A percentile compares a stretch with the other conserved stretches of the same genome.
Conservation (phyloP, 2,329 filamentous ascomycete species). For the Fusarium newnesense region DNA sequence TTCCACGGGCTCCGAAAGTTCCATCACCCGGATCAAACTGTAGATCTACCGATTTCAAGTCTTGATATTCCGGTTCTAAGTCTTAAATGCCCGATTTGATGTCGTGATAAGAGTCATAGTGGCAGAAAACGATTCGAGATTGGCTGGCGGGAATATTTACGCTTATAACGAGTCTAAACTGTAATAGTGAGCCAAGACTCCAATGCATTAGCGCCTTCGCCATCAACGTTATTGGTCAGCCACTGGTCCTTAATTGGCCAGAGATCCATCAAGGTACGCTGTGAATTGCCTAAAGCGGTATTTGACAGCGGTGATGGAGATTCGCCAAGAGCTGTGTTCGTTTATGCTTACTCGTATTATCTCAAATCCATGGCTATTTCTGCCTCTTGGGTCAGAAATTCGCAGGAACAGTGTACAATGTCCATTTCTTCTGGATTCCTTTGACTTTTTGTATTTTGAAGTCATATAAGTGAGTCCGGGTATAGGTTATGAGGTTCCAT, state of each 20-base stretch:
- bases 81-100: constrained; percentile 1
- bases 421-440: background rate
- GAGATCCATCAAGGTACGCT: background rate
- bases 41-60: background rate
- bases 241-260: background rate
- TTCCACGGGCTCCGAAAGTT: background rate
- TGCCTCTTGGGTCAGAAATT: background rate
- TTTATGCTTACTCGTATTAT: background rate
- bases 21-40: background rate
- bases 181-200: constrained; percentile 11
- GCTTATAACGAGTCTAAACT: background rate
- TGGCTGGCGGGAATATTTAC: background rate
- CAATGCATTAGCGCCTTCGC: background rate
- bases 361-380: background rate
- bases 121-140: background rate
- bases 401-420: background rate
- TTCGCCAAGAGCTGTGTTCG: background rate
- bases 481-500: background rate
- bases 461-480: background rate
- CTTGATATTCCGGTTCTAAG: background rate
- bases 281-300: constrained; percentile 10
- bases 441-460: too few relatives aligned
- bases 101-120: background rate
- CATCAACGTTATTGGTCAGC: background rate
- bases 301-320: background rate